Conservation (phyloP, 2,329 filamentous ascomycete species). For the Pseudopithomyces maydicus region DNA sequence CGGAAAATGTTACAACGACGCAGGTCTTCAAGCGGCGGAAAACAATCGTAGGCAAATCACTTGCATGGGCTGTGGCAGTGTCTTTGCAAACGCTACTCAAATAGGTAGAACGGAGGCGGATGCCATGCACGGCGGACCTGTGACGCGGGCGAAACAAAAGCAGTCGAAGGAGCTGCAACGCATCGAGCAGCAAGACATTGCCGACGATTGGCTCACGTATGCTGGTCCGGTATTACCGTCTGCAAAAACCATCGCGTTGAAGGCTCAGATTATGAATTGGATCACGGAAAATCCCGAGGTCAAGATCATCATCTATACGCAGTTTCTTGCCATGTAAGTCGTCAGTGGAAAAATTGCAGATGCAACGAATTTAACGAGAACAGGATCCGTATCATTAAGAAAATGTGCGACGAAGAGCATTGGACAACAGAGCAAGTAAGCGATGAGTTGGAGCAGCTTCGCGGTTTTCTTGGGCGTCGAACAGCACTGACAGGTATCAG, state of each 20-base stretch:
- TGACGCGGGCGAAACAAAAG: conserved; percentile 27
- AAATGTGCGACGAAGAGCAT: conserved; percentile 55
- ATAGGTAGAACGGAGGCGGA: conserved; percentile 28
- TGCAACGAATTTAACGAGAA: conserved; percentile 9
- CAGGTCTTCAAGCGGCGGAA: conserved; percentile 35
- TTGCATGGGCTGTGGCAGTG: conserved; percentile 43
- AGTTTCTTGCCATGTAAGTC: conserved; percentile 58
- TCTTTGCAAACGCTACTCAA: conserved; percentile 23
- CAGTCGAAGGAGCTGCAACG: background rate
- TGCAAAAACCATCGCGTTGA: conserved; percentile 53
- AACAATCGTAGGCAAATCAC: background rate
- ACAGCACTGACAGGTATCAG: conserved; percentile 19
- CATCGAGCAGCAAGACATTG: conserved; percentile 33
- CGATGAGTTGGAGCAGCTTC: background rate
- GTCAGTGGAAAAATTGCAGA: background rate
- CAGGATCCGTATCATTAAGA: conserved; percentile 54
- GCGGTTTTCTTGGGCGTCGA: background rate
- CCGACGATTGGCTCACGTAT: conserved; percentile 46
- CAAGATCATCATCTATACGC: conserved; percentile 66
- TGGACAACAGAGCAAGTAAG: conserved; percentile 54
- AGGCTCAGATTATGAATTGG: conserved; percentile 53
- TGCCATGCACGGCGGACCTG: background rate
- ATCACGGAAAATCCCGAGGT: conserved; percentile 49
- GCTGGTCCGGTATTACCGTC: conserved; percentile 48
- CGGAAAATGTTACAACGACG: conserved; percentile 49